A percentile compares a stretch with the other conserved stretches of the same genome.
phyloP scores from a whole-genome alignment of 2,329 filamentous ascomycete genomes.

The Aspergillus jensenii region DNA sequence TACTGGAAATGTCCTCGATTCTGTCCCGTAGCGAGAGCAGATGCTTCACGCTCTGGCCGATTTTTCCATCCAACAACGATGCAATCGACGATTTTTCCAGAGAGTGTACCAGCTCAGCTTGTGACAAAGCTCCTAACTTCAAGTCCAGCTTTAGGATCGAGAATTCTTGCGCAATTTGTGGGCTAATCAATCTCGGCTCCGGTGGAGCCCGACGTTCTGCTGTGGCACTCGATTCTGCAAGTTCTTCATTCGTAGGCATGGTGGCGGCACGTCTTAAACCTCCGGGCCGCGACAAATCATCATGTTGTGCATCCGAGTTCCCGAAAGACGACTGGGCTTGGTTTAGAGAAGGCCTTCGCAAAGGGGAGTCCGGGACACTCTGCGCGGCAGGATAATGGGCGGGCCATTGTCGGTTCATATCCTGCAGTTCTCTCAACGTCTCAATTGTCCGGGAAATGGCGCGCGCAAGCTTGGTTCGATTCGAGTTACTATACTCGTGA shows the following conservation, averaged over 20 bases:
- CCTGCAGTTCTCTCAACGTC: conserved; percentile 75
- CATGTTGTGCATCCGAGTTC: conserved; percentile 20
- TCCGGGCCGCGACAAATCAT: conserved; percentile 46
- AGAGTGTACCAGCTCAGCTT: conserved; percentile 90
- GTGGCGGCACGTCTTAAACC: conserved; percentile 71
- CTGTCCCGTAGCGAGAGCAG: conserved; percentile 81
- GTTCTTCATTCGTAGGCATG: conserved; percentile 59
- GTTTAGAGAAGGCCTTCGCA: conserved; percentile 36
- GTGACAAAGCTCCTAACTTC: conserved; percentile 81
- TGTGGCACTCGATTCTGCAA: conserved; percentile 70
- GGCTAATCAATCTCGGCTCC: conserved; percentile 83
- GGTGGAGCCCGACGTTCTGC: conserved; percentile 61
- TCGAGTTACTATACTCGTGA: conserved; percentile 64
- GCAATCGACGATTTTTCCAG: conserved; percentile 90
- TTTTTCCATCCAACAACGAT: conserved; percentile 87
- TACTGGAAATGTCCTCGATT: conserved; percentile 96
- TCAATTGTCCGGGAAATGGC: conserved; percentile 87
- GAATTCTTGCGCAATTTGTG: conserved; percentile 93
- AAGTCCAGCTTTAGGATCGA: conserved; percentile 93
- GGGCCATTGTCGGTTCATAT: conserved; percentile 89
- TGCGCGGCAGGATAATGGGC: conserved; percentile 80
- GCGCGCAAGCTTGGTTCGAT: conserved; percentile 80
- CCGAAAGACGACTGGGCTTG: conserved; percentile 38
- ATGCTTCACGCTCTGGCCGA: conserved; percentile 89
- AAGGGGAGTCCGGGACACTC: conserved; percentile 24